Evolutionary conservation across 1,139 yeast genomes (phyloP).

Genomic region (Lodderomyces oxycetoniae): DNA sequence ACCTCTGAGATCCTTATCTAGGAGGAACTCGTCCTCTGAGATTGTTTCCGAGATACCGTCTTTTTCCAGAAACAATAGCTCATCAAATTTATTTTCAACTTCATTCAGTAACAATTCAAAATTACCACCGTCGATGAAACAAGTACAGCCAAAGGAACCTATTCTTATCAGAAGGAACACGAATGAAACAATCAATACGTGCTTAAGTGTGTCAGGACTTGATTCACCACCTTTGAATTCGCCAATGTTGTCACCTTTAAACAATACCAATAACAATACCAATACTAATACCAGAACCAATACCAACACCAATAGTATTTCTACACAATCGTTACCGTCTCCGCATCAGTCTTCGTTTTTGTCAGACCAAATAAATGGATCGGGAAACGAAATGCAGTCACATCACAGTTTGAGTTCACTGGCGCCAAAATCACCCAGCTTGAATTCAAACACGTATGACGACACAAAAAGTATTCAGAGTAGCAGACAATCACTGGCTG

Average conservation of each 20-base stretch:
- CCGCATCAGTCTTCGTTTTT: conserved; percentile 7
- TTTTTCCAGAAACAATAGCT: conserved; percentile 13
- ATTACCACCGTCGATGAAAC: conserved; percentile 67
- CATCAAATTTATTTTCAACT: conserved; percentile 11
- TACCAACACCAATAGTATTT: conserved; percentile 26
- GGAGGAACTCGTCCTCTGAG: conserved; percentile 32
- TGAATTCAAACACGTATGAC: conserved; percentile 7
- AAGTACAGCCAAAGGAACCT: conserved; percentile 65
- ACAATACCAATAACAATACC: conserved; percentile 14
- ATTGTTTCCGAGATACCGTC: conserved; percentile 9
- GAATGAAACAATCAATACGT: conserved; percentile 20
- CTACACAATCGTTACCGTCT: conserved; percentile 30
- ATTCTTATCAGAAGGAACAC: conserved; percentile 47
- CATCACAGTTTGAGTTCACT: conserved; percentile 1
- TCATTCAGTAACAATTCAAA: conserved; percentile 16
- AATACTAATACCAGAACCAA: conserved; percentile 22
- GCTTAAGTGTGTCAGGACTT: conserved; percentile 12
- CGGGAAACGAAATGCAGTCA: not conserved
- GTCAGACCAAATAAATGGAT: not conserved
- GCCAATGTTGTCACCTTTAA: conserved; percentile 8
- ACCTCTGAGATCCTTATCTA: conserved; percentile 33
- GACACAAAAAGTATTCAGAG: conserved; percentile 11
- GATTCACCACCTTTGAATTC: conserved; percentile 10
- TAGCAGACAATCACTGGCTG: conserved; percentile 11
- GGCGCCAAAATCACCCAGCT: conserved; percentile 8